Evolutionary conservation across 78 protist genomes (phyloP).

Genomic region (Creolimax fragrantissima): DNA sequence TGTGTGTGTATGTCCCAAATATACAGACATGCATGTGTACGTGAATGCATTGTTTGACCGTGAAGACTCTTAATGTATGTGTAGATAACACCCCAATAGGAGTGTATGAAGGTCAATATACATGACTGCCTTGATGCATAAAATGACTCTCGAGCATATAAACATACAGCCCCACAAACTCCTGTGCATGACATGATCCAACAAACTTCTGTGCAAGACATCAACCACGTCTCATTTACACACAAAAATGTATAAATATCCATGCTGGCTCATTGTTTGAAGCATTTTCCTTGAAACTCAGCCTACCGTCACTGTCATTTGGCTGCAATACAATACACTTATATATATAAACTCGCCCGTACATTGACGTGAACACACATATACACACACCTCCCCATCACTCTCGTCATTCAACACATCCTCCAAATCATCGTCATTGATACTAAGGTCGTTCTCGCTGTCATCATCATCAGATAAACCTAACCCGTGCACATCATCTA

Average conservation of each 20-base stretch:
- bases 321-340: background rate
- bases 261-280: background rate
- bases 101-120: background rate
- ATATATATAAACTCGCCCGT: background rate
- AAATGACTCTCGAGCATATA: background rate
- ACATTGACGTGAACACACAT: background rate
- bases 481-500: background rate
- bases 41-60: background rate
- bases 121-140: background rate
- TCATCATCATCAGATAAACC: background rate
- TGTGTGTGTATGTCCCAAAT: background rate
- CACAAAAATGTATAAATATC: background rate
- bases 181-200: no score
- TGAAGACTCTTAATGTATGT: background rate
- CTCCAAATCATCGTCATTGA: background rate
- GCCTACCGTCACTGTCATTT: background rate
- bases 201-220: background rate
- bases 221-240: background rate
- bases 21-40: background rate
- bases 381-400: background rate
- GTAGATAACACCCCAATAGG: background rate
- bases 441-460: background rate
- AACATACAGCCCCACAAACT: no score
- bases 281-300: background rate
- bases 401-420: background rate